Percentiles rank a stretch among this genome's conserved stretches.
Conservation (phyloP, 1,284 basidiomycete genomes). For the Pholiota adiposa region DNA sequence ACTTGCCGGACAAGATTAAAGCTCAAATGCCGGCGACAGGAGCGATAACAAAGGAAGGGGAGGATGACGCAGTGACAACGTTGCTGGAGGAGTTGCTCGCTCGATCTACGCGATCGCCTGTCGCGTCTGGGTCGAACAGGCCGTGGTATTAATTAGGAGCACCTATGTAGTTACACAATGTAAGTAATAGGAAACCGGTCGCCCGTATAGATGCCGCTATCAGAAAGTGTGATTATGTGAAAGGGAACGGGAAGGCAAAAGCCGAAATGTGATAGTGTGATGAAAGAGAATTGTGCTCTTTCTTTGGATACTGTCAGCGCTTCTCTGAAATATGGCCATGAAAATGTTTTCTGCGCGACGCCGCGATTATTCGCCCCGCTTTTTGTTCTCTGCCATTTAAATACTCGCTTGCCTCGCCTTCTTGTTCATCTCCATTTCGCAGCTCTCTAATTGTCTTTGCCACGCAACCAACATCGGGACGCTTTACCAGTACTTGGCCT, state of each 20-base stretch:
- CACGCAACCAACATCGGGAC: not conserved
- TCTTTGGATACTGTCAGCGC: not conserved
- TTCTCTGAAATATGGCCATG: conserved; percentile 20
- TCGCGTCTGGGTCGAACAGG: conserved; percentile 36
- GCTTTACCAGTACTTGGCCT: no score
- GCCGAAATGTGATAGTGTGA: conserved; percentile 6
- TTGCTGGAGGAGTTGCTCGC: conserved; percentile 64
- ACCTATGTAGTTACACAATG: not conserved
- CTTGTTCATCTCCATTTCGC: not conserved
- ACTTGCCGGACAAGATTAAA: conserved; percentile 54
- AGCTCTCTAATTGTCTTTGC: not conserved
- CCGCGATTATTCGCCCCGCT: conserved; percentile 20
- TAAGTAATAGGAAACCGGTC: not conserved
- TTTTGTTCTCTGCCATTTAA: conserved; percentile 13
- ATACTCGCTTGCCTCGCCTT: not conserved
- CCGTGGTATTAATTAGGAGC: conserved; percentile 39
- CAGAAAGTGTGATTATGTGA: conserved; percentile 11
- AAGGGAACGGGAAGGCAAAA: not conserved
- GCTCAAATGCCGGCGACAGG: conserved; percentile 50
- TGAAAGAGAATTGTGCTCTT: not conserved
- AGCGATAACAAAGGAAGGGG: conserved; percentile 49
- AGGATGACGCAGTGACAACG: conserved; percentile 67
- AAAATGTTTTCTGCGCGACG: conserved; percentile 15
- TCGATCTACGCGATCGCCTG: conserved; percentile 38
- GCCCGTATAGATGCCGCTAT: not conserved